Evolutionary conservation across 176 grass and related monocot species (phyloP).

Genomic region (Stipa capillata): DNA sequence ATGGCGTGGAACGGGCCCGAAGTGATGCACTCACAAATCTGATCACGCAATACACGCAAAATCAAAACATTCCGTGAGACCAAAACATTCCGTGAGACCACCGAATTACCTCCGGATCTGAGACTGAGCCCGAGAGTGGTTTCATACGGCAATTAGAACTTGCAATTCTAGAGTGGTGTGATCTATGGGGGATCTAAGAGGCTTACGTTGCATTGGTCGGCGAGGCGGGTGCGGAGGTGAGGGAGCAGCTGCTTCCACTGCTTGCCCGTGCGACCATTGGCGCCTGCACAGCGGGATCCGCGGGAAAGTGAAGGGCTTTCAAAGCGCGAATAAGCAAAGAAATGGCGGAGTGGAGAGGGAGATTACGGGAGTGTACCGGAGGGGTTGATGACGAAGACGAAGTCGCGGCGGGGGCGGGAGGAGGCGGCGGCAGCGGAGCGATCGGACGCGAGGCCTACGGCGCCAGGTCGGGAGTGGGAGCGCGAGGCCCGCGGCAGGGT

Average conservation of each 20-base stretch:
- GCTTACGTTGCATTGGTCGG: conserved; percentile 75
- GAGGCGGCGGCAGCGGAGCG: neutral
- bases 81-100: conserved; percentile 18
- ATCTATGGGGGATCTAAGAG: neutral
- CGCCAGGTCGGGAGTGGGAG: conserved; percentile 11
- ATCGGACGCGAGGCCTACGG: conserved; percentile 30
- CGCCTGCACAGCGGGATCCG: conserved; percentile 35
- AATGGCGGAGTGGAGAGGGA: neutral
- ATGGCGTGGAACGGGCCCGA: conserved; percentile 69
- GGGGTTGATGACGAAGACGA: conserved; percentile 92
- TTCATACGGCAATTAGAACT: neutral
- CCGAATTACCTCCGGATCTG: conserved; percentile 15
- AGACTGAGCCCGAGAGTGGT: neutral
- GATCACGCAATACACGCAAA: neutral
- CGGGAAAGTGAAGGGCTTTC: neutral
- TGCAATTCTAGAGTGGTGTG: neutral
- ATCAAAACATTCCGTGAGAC: too few species aligned
- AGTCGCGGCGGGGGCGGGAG: conserved; percentile 44
- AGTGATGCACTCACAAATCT: conserved; percentile 86
- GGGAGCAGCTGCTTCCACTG: conserved; percentile 95
- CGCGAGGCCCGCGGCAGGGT: conserved; percentile 22
- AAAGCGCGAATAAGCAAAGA: neutral
- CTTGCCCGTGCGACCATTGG: conserved; percentile 85
- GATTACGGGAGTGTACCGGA: conserved; percentile 30
- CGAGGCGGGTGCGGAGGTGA: conserved; percentile 64